Conservation (phyloP, 164 flowering plant species). For the Macadamia integrifolia region DNA sequence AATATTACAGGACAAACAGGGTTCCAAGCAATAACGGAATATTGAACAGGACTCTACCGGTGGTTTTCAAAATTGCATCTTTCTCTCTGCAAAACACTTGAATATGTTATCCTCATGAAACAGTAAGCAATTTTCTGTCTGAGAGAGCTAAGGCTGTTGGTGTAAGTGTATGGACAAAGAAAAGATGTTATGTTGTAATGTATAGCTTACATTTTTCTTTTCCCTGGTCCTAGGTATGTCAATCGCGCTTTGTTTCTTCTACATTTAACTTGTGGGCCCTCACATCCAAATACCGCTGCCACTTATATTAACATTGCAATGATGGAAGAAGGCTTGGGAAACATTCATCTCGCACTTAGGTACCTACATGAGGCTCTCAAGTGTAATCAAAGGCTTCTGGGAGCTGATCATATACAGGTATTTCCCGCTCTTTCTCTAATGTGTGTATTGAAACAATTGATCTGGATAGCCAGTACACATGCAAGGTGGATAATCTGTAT, state of each 20-base stretch:
- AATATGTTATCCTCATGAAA: no score
- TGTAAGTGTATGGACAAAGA: not conserved
- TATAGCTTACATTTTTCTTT: not conserved
- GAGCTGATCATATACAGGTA: conserved; percentile 95
- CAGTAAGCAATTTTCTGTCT: no score
- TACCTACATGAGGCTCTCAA: conserved; percentile 93
- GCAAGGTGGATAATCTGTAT: conserved; percentile 2
- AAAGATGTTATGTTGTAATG: no score
- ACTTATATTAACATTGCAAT: conserved; percentile 95
- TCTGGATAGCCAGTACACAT: not conserved
- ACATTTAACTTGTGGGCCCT: conserved; percentile 89
- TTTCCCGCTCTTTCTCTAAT: conserved; percentile 8
- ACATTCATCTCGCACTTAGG: conserved; percentile 86
- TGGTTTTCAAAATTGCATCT: no score
- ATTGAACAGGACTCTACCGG: no score
- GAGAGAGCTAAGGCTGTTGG: no score
- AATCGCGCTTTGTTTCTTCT: conserved; percentile 90
- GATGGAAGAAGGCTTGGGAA: conserved; percentile 99
- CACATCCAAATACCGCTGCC: conserved; percentile 97
- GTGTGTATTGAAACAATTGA: not conserved
- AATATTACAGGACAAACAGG: no score
- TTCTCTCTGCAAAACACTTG: no score
- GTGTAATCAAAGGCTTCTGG: conserved; percentile 89
- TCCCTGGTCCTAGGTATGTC: conserved; percentile 57
- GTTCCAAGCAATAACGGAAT: no score